Base-by-base conservation (phyloP, 768 basidiomycete genomes). In the Vararia minispora region DNA sequence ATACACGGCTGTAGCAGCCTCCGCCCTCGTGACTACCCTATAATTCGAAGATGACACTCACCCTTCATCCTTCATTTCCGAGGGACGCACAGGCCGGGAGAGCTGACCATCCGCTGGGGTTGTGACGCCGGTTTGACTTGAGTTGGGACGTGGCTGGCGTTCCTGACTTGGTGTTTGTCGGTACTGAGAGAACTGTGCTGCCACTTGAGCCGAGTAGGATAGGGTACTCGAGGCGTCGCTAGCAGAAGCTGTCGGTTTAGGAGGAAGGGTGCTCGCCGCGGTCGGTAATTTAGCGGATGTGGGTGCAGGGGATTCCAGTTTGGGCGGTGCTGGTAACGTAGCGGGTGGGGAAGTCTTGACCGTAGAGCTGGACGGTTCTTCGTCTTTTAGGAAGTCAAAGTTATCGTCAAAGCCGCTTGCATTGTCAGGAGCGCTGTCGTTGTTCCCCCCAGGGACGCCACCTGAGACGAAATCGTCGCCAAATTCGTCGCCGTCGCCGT, bases 41-140 rank as follows among this genome's bases (percentile, higher is more conserved):
- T n/a, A n/a, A n/a, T n/a, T n/a, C n/a, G n/a, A n/a, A 39, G 34
- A 42, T 16, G 28, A 25, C 38, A 73, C 90, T 88, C 74, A 97
- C 92, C 91, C 91, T 84, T 94, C 91, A 51, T 95, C 92, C 59
- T 90, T 89, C 87, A 89, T 90, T 59, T 95, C 90, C 9, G 81
- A 81, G 13, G 85, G 85, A 24, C 86, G 71, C 12, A 90, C 63
- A 24, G 73, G 77, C 31, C 85, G 72, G 54, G 9, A 6, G 12
- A 27, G 39, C 11, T 23, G 16, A 37, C 33, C 29, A 21, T 35
- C 25, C 5, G 35, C 3, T 27, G 42, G 44, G 28, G 33, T 44
- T 11, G 38, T 39, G 12, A 35, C 41, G 6, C 41, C 44, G 12
- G 37, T 33, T 22, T 41, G 44, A 4, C 33, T 39, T 33, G 45